Base-by-base conservation (phyloP, 2,329 filamentous ascomycete genomes). In the Capronia coronata region DNA sequence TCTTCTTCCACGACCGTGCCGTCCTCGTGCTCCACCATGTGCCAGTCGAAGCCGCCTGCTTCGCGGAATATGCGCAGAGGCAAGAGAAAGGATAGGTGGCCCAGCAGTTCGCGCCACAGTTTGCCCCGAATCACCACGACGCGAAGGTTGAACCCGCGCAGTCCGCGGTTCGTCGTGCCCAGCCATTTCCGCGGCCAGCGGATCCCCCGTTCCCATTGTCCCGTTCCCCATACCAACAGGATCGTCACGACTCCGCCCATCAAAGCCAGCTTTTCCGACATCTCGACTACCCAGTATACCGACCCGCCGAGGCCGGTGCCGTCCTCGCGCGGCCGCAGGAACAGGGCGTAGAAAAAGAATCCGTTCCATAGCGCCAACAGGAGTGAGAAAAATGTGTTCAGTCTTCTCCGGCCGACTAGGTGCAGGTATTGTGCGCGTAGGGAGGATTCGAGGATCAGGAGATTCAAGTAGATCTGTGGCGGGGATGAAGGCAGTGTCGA, bases 391-490 rank as follows among this genome's bases (percentile, higher is more conserved):
- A 97, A 94, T 1, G 88, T 90, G 68, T 98, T 91, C 62, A 96
- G 87, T 13, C 93, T 84, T 41, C 89, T 80, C 35, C 93, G 84
- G 40, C 89, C 86, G 51, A 91, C 86, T 38, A 97, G 78, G 55
- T 89, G 87, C 49, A 98, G 82, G 69, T 94, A 97, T 63, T 98
- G 93, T 19, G 88, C 84, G 58, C 93, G 87, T 29, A 98, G 75
- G 3, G 89, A 95, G 42, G 88, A 89, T 68, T 98, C 93, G 68
- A 98, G 86, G 62, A 98, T 94, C 51, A 98, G 79, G 19, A 98
- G 84, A 69, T 98, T 98, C 62, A 98, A 82, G 71, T 98, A 98
- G 64, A 98, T 96, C 75, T 95, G 93, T 47, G 88, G 87, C 39
- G 90, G 90, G 13, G 87, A 88, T 64, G 86, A 91, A n/a, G 90